Evolutionary conservation across 2,329 filamentous ascomycete species (phyloP).

Genomic region (Neophaeococcomyces mojaviensis): DNA sequence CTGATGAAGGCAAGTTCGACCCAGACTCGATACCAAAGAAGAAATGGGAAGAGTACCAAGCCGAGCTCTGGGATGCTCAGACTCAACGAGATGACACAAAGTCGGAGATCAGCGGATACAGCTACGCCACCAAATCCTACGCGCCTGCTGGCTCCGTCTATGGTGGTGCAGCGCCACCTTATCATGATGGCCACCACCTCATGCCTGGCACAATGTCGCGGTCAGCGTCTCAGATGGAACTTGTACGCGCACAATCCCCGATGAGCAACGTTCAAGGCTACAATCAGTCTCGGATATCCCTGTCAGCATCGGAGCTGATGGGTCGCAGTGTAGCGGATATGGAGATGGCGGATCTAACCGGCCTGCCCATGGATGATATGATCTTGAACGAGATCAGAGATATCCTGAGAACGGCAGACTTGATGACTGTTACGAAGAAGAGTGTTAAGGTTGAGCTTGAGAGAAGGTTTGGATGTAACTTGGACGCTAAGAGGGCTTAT

Average conservation of each 20-base stretch:
- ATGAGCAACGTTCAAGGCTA: conserved; percentile 29
- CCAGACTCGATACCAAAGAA: conserved; percentile 87
- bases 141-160: conserved; percentile 62
- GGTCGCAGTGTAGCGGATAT: conserved; percentile 54
- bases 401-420: conserved; percentile 80
- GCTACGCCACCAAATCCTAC: conserved; percentile 79
- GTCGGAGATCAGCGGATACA: conserved; percentile 87
- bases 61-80: conserved; percentile 93
- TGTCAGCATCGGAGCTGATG: conserved; percentile 66
- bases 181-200: conserved; percentile 19
- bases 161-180: conserved; percentile 36
- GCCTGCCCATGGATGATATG: conserved; percentile 79
- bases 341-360: conserved; percentile 66
- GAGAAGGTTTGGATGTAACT: conserved; percentile 73
- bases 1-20: conserved; percentile 97
- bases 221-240: conserved; percentile 53
- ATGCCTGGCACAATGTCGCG: conserved; percentile 46
- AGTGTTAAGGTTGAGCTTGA: conserved; percentile 91
- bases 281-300: conserved; percentile 63
- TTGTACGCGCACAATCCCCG: conserved; percentile 31
- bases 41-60: conserved; percentile 99
- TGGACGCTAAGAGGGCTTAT: conserved; percentile 84
- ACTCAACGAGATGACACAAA: conserved; percentile 70
- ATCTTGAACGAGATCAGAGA: conserved; percentile 89
- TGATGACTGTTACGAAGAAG: conserved; percentile 99